A percentile compares a stretch with the other conserved stretches of the same genome.
Conservation (phyloP, 2,329 filamentous ascomycete genomes). For the Metarhizium sp. region DNA sequence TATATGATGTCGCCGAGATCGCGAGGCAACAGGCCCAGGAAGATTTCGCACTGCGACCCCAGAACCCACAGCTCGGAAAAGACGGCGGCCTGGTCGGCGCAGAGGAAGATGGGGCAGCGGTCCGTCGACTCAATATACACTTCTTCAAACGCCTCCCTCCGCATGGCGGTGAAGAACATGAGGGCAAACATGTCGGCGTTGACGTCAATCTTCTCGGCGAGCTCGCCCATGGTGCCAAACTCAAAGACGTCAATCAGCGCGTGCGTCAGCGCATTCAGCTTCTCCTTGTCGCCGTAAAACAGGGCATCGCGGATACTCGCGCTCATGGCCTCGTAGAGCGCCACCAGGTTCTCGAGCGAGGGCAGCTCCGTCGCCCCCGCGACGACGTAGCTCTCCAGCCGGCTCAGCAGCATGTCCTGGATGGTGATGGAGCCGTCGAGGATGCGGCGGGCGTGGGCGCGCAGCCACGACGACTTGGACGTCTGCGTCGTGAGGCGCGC, state of each 20-base stretch:
- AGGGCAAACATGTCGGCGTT: conserved; percentile 46
- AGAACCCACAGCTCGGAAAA: conserved; percentile 56
- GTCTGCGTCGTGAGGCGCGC: neutral
- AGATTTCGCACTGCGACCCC: conserved; percentile 53
- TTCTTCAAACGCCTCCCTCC: conserved; percentile 49
- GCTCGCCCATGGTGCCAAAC: conserved; percentile 8
- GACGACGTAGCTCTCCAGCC: neutral
- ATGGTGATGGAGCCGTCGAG: neutral
- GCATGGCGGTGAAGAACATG: conserved; percentile 46
- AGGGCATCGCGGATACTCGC: conserved; percentile 18
- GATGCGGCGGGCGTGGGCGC: neutral
- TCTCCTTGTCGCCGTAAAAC: conserved; percentile 18
- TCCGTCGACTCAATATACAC: conserved; percentile 55
- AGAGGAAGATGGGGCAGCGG: conserved; percentile 51
- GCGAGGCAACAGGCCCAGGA: conserved; percentile 46
- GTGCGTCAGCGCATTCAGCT: conserved; percentile 25
- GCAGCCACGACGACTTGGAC: neutral
- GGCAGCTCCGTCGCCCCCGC: neutral
- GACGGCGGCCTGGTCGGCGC: conserved; percentile 53
- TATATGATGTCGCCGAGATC: conserved; percentile 35
- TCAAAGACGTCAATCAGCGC: conserved; percentile 25
- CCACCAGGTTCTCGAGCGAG: conserved; percentile 11
- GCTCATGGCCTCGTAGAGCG: conserved; percentile 16
- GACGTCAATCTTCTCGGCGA: conserved; percentile 27
- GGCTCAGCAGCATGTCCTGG: neutral